These are phyloP conservation scores for Fragosphaeria purpurea DNA, from an alignment of 2,329 filamentous ascomycete genomes.

Conservation along the genomic window DNA sequence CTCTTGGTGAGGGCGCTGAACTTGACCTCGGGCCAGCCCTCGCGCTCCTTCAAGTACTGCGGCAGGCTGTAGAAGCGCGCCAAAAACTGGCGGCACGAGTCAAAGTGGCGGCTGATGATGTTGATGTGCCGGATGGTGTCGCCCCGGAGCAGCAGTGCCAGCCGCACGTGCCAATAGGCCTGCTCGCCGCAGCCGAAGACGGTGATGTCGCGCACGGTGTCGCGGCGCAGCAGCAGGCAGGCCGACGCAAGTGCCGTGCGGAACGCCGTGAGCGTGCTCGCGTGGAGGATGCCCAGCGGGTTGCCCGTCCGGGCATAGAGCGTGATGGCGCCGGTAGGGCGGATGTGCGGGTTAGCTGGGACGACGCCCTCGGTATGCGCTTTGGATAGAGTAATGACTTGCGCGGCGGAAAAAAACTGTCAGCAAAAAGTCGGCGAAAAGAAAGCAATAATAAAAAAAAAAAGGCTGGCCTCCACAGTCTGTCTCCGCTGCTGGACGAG, in stretches of 20 bases:
- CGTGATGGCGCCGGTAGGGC: conserved; percentile 57
- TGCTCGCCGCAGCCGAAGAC: conserved; percentile 85
- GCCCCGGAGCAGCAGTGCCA: conserved; percentile 66
- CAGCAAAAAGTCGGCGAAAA: neutral
- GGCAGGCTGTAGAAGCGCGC: conserved; percentile 42
- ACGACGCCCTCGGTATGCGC: conserved; percentile 18
- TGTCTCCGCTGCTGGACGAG: no score
- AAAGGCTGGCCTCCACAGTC: no score
- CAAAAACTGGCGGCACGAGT: conserved; percentile 42
- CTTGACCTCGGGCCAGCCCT: conserved; percentile 56
- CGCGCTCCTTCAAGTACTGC: conserved; percentile 34
- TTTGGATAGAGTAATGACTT: conserved; percentile 52
- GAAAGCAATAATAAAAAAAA: no score
- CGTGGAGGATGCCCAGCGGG: conserved; percentile 60
- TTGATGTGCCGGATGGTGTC: conserved; percentile 67
- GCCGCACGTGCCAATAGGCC: conserved; percentile 87
- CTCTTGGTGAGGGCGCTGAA: conserved; percentile 60
- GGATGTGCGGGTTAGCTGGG: conserved; percentile 25
- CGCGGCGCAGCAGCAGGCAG: conserved; percentile 54
- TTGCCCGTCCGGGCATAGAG: conserved; percentile 54
- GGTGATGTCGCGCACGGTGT: conserved; percentile 61
- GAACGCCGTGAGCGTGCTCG: conserved; percentile 67
- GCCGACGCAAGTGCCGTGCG: conserved; percentile 66
- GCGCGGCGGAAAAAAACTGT: neutral
- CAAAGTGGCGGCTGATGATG: conserved; percentile 69